Evolutionary conservation across 441 rosid species (phyloP), one percentile per base, ranked within the genome.

Genomic region (Euphorbia celastroides): DNA sequence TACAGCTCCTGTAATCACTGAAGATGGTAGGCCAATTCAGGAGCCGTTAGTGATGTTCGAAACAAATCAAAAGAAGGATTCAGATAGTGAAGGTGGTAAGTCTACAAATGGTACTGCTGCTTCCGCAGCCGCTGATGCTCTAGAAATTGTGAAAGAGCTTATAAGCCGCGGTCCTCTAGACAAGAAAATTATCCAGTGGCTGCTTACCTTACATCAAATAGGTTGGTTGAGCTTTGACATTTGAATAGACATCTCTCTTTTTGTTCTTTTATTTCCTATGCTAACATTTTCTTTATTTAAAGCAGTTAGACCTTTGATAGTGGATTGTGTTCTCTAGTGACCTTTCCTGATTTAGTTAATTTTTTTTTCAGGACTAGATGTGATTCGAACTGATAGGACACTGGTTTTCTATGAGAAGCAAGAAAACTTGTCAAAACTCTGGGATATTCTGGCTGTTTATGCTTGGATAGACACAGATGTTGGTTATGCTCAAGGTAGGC

Each of bases 401-500:
- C 66, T 93, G 82, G 86, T 85, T 23, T 91, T 93, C 69, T 93
- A 93, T 38, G 97, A 91, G 84, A 88, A 88, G 80, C 90, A 83
- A 76, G 87, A 89, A 66, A 83, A 93, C 78, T 72, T 93, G 78
- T 85, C 97, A 23, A 93, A 84, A 79, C 93, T 91, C 52, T 89
- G 96, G 99, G 97, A 93, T 77, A 80, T 93, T 78, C 88, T 93
- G 16, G 84, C 93, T 72, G 90, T 91, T 70, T 93, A 91, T 80
- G 93, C 99, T 48, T 89, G 99, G 96, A 74, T 91, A 62, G 99
- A 89, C 72, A 81, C 74, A 25, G 96, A 93, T 75, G 93, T 93
- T 22, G 96, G 97, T 58, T 93, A 93, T 68, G 82, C 96, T 81
- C 99, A 93, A 86, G 98, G 98, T 92, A 69, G 19, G 67, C 75